These are phyloP conservation scores for Firmiana major DNA, from an alignment of 345 rosid species.

Conservation along the genomic window DNA sequence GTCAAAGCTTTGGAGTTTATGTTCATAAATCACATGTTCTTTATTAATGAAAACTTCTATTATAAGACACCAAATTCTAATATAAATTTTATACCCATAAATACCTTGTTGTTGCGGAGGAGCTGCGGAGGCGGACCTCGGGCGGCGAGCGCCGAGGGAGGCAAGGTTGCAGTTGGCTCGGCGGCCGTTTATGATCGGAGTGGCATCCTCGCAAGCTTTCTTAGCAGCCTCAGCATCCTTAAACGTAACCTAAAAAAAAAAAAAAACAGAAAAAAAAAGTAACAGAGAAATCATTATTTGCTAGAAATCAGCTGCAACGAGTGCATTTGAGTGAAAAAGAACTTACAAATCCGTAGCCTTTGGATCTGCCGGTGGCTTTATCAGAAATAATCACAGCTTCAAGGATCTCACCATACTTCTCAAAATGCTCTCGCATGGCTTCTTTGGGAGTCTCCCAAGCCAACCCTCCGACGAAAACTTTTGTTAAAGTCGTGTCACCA, in stretches of 20 bases:
- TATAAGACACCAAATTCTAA: background rate
- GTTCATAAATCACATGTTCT: background rate
- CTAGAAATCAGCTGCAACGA: no score
- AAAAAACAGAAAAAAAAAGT: background rate
- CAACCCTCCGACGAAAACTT: constrained; percentile 93
- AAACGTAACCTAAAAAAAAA: constrained; percentile 68
- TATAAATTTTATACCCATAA: background rate
- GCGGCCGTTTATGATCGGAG: constrained; percentile 87
- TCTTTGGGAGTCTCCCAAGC: constrained; percentile 97
- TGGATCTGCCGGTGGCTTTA: constrained; percentile 89
- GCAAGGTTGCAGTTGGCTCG: constrained; percentile 96
- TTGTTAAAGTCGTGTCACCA: constrained; percentile 90
- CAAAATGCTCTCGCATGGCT: constrained; percentile 76
- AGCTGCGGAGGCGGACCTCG: constrained; percentile 46
- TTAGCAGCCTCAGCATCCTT: constrained; percentile 86
- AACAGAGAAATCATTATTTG: background rate
- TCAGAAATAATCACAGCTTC: constrained; percentile 96
- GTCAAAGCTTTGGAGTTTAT: background rate
- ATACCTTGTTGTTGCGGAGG: constrained; percentile 68
- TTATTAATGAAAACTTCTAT: background rate
- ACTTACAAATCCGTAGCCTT: constrained; percentile 95
- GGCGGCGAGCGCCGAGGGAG: constrained; percentile 86
- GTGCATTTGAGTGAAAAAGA: background rate
- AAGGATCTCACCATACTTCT: constrained; percentile 84
- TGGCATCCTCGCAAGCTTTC: constrained; percentile 80